These are phyloP conservation scores for Salix arbutifolia DNA, from an alignment of 345 rosid genomes.

Conservation along the genomic window DNA sequence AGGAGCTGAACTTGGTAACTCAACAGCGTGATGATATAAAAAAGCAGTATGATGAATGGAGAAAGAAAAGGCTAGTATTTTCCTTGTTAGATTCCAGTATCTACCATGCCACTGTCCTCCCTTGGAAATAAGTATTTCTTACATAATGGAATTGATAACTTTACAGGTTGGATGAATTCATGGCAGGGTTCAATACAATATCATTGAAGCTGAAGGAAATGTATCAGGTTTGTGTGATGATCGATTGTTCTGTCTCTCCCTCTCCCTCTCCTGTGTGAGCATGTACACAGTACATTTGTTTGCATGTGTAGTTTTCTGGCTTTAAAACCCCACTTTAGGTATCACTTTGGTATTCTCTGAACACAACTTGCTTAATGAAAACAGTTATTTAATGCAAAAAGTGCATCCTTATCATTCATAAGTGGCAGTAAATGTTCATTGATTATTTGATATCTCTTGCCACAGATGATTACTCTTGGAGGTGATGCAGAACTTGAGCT, in stretches of 20 bases:
- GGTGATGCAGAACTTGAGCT: constrained; percentile 98
- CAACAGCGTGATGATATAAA: constrained; percentile 80
- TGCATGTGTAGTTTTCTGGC: too few species aligned
- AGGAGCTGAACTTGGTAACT: constrained; percentile 68
- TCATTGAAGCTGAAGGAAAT: constrained; percentile 94
- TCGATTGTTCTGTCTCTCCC: too few species aligned
- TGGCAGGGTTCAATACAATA: constrained; percentile 92
- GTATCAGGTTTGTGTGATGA: constrained; percentile 74
- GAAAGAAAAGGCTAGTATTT: constrained; percentile 67
- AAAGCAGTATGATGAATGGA: constrained; percentile 79
- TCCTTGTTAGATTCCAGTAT: neutral
- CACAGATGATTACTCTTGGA: constrained; percentile 95
- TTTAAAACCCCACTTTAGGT: too few species aligned
- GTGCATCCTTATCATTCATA: too few species aligned
- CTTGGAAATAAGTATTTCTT: constrained; percentile 6
- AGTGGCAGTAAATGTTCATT: too few species aligned
- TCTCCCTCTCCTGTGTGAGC: neutral
- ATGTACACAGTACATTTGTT: neutral
- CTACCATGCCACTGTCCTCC: neutral
- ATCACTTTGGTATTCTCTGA: too few species aligned
- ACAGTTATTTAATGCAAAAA: too few species aligned
- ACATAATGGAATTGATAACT: constrained; percentile 16
- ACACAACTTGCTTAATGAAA: too few species aligned
- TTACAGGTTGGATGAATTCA: constrained; percentile 90
- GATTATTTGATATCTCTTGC: neutral